Percentiles rank a stretch among this genome's conserved stretches.
These are phyloP conservation scores for Calocybe indica DNA, from an alignment of 768 basidiomycete genomes.

Conservation along the genomic window DNA sequence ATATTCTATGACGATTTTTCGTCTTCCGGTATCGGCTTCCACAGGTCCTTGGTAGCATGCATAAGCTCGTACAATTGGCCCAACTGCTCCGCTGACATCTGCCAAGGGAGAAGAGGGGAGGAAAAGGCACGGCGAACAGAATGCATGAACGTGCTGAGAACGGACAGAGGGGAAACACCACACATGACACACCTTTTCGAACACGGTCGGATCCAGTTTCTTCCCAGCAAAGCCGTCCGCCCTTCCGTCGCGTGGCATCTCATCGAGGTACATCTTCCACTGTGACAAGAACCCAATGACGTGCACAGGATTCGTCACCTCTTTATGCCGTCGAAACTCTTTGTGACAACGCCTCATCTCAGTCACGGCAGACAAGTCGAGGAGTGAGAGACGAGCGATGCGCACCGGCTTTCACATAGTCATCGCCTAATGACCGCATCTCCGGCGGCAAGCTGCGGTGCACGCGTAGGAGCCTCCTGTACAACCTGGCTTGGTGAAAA, in stretches of 20 bases:
- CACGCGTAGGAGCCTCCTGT: slow-evolving; percentile 73
- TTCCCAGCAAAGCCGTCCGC: slow-evolving; percentile 50
- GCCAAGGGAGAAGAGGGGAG: not conserved
- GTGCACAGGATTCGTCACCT: slow-evolving; percentile 78
- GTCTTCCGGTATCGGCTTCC: slow-evolving; percentile 51
- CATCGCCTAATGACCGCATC: slow-evolving; percentile 82
- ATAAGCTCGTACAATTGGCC: slow-evolving; percentile 94
- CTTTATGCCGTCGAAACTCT: slow-evolving; percentile 86
- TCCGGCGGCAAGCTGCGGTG: slow-evolving; percentile 69
- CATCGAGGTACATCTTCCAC: slow-evolving; percentile 91
- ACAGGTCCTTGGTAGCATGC: slow-evolving; percentile 84
- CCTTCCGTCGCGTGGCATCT: slow-evolving; percentile 44
- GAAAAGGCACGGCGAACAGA: no score
- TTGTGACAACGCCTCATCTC: slow-evolving; percentile 1
- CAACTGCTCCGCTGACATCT: slow-evolving; percentile 90
- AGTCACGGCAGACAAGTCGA: not conserved
- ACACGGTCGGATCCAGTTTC: slow-evolving; percentile 60
- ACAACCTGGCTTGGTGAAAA: slow-evolving; percentile 47
- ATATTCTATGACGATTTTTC: slow-evolving; percentile 8
- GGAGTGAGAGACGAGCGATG: not conserved
- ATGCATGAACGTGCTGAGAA: slow-evolving; percentile 1
- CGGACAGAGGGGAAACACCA: not conserved
- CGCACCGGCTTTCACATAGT: slow-evolving; percentile 76
- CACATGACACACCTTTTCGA: slow-evolving; percentile 60
- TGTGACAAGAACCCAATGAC: slow-evolving; percentile 94